Conservation (phyloP, 495 filamentous ascomycete species). For the Jackrogersella minutella region DNA sequence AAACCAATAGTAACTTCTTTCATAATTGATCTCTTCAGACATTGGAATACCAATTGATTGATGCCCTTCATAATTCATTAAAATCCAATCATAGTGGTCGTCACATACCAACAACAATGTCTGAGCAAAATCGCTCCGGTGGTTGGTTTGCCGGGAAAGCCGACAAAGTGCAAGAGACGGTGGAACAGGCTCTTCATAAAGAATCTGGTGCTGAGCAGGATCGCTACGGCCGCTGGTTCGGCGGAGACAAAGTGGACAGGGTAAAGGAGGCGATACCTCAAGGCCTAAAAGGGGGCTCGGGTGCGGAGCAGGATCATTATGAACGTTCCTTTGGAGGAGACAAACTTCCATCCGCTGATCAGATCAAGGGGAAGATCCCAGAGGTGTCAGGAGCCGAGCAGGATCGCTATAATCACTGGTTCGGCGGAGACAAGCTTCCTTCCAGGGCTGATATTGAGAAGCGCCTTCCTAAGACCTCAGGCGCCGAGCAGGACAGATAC, state of each 20-base stretch:
- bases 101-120: conserved; percentile 20
- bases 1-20: not conserved
- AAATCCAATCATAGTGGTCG: not conserved
- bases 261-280: conserved; percentile 18
- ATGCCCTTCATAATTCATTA: no score
- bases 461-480: conserved; percentile 27
- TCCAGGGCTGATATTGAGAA: conserved; percentile 27
- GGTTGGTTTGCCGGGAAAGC: conserved; percentile 34
- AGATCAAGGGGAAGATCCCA: conserved; percentile 1
- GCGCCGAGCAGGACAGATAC: conserved; percentile 40
- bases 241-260: conserved; percentile 23
- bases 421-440: conserved; percentile 34
- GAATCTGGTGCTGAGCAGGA: conserved; percentile 29
- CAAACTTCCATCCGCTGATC: conserved; percentile 16
- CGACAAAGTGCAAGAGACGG: conserved; percentile 29
- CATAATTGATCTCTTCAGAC: not conserved
- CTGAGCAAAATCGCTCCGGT: conserved; percentile 29
- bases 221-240: conserved; percentile 25
- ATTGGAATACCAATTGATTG: not conserved
- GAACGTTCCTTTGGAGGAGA: conserved; percentile 31
- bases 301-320: conserved; percentile 34
- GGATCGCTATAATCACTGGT: conserved; percentile 28
- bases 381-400: conserved; percentile 26
- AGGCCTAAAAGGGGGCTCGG: not conserved
- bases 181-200: conserved; percentile 15